Evolutionary conservation across 176 grass and related monocot genomes (phyloP).

Genomic region (Ensete ventricosum): DNA sequence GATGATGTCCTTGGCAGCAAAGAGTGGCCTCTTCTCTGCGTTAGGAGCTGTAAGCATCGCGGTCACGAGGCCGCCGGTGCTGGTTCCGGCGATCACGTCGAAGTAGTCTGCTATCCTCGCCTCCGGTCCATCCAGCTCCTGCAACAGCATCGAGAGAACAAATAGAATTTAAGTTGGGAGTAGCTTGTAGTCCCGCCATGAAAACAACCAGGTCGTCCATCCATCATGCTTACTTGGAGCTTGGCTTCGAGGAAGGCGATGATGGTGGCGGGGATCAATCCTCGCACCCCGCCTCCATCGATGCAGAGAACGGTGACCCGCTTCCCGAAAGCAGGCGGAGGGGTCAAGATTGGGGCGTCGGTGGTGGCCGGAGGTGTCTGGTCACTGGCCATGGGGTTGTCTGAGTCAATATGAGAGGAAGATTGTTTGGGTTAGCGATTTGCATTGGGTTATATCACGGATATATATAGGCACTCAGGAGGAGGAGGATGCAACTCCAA

Average conservation of each 20-base stretch:
- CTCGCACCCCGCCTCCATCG: constrained; percentile 66
- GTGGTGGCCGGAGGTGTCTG: not conserved
- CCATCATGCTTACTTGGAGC: constrained; percentile 61
- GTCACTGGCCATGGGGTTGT: not conserved
- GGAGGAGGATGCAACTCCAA: no score
- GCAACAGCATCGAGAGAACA: constrained; percentile 27
- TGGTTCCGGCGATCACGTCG: constrained; percentile 62
- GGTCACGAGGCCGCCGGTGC: constrained; percentile 55
- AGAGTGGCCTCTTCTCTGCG: constrained; percentile 39
- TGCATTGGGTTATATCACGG: no score
- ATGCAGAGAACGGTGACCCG: constrained; percentile 58
- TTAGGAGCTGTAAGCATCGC: constrained; percentile 52
- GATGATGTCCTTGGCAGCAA: constrained; percentile 34
- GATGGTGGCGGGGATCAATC: constrained; percentile 52
- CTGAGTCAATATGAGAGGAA: no score
- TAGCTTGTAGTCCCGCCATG: constrained; percentile 25
- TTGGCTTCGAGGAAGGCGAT: constrained; percentile 49
- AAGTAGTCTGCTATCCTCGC: constrained; percentile 63
- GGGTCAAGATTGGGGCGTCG: not conserved
- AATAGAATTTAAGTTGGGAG: constrained; percentile 38
- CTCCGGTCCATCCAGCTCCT: constrained; percentile 52
- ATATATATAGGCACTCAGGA: no score
- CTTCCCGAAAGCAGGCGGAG: constrained; percentile 26
- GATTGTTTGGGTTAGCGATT: no score
- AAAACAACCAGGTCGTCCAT: constrained; percentile 51